phyloP scores from a whole-genome alignment of 768 basidiomycete species.

The Trametes sanguinea region DNA sequence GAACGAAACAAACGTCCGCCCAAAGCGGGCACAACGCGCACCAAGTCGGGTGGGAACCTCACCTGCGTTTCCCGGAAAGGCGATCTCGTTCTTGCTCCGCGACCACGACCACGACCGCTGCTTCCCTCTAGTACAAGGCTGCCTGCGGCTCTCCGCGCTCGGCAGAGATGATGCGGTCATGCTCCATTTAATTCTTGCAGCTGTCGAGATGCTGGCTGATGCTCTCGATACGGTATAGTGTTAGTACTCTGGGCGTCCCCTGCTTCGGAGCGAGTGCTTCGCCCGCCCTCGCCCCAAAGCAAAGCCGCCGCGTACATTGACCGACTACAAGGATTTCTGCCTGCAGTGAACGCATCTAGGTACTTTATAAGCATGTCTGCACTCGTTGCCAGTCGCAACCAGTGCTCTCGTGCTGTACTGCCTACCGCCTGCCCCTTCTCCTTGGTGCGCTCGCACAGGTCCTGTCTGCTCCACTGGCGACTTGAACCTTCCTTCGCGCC shows the following conservation, averaged over 20 bases:
- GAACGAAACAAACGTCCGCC: constrained; percentile 7
- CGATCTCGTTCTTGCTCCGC: constrained; percentile 2
- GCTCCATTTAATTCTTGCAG: background rate
- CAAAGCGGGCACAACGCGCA: constrained; percentile 11
- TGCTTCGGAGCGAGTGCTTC: background rate
- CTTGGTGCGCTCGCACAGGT: constrained; percentile 2
- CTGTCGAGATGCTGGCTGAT: constrained; percentile 2
- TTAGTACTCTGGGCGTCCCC: constrained; percentile 13
- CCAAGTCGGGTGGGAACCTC: constrained; percentile 1
- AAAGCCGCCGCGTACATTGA: background rate
- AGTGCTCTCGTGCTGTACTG: constrained; percentile 13
- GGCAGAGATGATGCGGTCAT: background rate
- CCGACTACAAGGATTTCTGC: constrained; percentile 9
- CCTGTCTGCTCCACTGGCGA: background rate
- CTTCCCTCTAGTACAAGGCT: constrained; percentile 6
- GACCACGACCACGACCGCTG: background rate
- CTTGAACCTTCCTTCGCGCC: background rate
- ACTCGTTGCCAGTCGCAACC: constrained; percentile 15
- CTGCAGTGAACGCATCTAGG: background rate
- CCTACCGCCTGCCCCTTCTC: background rate
- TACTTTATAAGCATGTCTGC: constrained; percentile 12
- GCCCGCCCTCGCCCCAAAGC: constrained; percentile 2
- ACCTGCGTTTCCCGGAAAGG: constrained; percentile 1
- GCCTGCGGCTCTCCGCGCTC: background rate
- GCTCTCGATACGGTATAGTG: constrained; percentile 6